These are phyloP conservation scores for Bolboschoenoplectus hybrid DNA, from an alignment of 202 grass and related monocot species.

Conservation along the genomic window DNA sequence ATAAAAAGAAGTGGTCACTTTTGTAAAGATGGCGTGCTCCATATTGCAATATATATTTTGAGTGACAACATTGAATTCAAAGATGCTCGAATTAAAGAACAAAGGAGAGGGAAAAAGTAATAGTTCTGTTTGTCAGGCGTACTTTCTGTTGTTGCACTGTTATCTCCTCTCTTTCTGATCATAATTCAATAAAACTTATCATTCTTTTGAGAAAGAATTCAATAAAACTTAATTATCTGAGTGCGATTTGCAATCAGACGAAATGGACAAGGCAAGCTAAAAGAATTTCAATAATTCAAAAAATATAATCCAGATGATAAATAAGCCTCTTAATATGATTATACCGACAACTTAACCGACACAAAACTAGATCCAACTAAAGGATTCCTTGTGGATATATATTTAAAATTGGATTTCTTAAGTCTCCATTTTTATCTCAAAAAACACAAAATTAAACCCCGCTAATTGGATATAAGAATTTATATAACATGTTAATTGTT, in stretches of 20 bases:
- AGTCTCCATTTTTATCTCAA: too few relatives aligned
- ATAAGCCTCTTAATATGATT: neutral
- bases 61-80: conserved; percentile 17
- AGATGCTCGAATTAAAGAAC: neutral
- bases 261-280: neutral
- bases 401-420: too few relatives aligned
- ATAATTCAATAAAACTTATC: conserved; percentile 10
- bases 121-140: neutral
- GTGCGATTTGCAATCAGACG: neutral
- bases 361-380: too few relatives aligned
- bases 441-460: neutral
- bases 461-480: neutral
- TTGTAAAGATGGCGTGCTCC: neutral
- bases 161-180: neutral
- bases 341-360: neutral
- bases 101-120: neutral
- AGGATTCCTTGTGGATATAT: too few relatives aligned
- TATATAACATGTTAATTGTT: neutral
- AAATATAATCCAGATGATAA: neutral
- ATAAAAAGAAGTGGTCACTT: neutral
- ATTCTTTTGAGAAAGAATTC: neutral
- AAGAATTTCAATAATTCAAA: neutral
- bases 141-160: neutral
- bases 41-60: neutral
- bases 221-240: neutral